These are phyloP conservation scores for Paxillus rubicundulus DNA, from an alignment of 768 basidiomycete genomes.

Conservation along the genomic window DNA sequence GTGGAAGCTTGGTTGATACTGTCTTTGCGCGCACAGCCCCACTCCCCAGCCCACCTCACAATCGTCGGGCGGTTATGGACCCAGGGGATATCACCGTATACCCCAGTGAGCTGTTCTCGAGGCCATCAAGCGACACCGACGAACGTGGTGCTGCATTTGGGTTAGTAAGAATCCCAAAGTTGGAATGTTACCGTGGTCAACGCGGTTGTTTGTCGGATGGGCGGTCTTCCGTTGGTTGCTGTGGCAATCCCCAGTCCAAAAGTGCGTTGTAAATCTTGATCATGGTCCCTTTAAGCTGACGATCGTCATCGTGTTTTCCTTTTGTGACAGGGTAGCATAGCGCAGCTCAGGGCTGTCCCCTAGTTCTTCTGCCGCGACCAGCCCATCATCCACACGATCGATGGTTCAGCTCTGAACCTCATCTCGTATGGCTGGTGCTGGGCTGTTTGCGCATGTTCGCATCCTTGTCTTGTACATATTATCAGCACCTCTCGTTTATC, in stretches of 20 bases:
- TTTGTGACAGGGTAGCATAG: neutral
- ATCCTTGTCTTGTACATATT: neutral
- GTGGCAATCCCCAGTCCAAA: conserved; percentile 17
- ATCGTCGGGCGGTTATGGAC: conserved; percentile 43
- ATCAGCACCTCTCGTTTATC: neutral
- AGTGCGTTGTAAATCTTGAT: neutral
- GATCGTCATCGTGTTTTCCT: neutral
- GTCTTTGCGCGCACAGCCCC: conserved; percentile 71
- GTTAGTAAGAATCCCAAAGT: conserved; percentile 56
- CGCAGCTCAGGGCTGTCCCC: neutral
- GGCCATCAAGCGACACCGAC: conserved; percentile 34
- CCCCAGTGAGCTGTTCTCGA: conserved; percentile 36
- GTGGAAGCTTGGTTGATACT: conserved; percentile 47
- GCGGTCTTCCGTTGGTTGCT: conserved; percentile 55
- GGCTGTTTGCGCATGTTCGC: neutral
- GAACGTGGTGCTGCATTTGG: conserved; percentile 45
- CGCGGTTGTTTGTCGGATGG: conserved; percentile 54
- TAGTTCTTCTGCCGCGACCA: neutral
- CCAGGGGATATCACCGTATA: conserved; percentile 51
- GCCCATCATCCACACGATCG: neutral
- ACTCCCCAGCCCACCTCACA: conserved; percentile 55
- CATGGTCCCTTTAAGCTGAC: neutral
- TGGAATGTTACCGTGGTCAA: conserved; percentile 63
- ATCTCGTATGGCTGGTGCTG: neutral
- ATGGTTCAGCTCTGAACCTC: neutral